A percentile compares a stretch with the other conserved stretches of the same genome.
Conservation (phyloP, 75 land plant genomes). For the Isoetes taiwanensis region DNA sequence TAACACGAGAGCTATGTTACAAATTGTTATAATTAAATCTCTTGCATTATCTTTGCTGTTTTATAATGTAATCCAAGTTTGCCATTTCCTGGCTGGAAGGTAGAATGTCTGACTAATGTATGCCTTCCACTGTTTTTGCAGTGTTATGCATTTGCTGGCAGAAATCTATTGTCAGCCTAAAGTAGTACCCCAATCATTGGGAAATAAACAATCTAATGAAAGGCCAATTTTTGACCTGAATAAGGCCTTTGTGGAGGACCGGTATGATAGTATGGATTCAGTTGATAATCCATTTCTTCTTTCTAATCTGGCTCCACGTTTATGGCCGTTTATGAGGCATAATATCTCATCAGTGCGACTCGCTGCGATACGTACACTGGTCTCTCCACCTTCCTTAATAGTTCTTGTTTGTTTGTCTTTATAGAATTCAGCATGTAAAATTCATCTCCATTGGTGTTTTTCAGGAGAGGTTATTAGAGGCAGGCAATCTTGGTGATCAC, state of each 20-base stretch:
- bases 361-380: slow-evolving; percentile 87
- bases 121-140: slow-evolving; percentile 27
- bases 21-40: no score
- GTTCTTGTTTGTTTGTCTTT: no score
- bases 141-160: slow-evolving; percentile 96
- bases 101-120: no score
- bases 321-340: slow-evolving; percentile 99
- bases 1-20: no score
- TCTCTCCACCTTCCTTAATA: slow-evolving; percentile 13
- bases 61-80: no score
- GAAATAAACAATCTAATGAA: slow-evolving; percentile 8
- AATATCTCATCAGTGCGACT: slow-evolving; percentile 84
- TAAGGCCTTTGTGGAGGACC: slow-evolving; percentile 32
- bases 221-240: slow-evolving; percentile 54
- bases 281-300: slow-evolving; percentile 54
- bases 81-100: no score
- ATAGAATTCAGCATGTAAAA: no score
- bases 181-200: slow-evolving; percentile 46
- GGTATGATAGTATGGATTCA: slow-evolving; percentile 11
- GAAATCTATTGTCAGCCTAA: slow-evolving; percentile 88
- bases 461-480: slow-evolving; percentile 86
- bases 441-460: no score
- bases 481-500: no score
- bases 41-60: no score
- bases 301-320: slow-evolving; percentile 64